phyloP scores from a whole-genome alignment of 2,329 filamentous ascomycete species.

The Raffaelea deltoideospora region DNA sequence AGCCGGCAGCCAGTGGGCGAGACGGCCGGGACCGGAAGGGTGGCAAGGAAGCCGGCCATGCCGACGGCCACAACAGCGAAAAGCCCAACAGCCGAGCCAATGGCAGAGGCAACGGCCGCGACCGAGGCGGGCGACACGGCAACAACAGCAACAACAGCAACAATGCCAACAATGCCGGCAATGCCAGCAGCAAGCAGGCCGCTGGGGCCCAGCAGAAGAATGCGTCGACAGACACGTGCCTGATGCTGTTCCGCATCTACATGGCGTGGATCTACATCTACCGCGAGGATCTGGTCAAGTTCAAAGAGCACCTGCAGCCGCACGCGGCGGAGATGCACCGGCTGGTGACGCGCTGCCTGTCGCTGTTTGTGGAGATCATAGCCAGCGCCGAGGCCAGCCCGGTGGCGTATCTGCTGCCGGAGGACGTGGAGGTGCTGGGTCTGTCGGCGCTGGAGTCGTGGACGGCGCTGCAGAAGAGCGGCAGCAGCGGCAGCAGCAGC shows the following conservation, averaged over 20 bases:
- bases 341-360: constrained; percentile 29
- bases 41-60: too few relatives aligned
- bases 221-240: constrained; percentile 23
- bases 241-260: constrained; percentile 38
- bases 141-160: too few relatives aligned
- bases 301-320: constrained; percentile 27
- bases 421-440: constrained; percentile 32
- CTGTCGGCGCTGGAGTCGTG: constrained; percentile 22
- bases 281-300: constrained; percentile 29
- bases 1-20: neutral
- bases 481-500: neutral
- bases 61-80: neutral
- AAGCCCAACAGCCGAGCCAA: neutral
- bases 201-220: constrained; percentile 1
- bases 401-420: constrained; percentile 32
- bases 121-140: too few relatives aligned
- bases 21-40: too few relatives aligned
- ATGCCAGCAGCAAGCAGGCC: neutral
- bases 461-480: constrained; percentile 3
- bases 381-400: constrained; percentile 22
- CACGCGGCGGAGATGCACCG: constrained; percentile 31
- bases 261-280: constrained; percentile 36
- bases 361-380: constrained; percentile 31
- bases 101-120: constrained; percentile 14
- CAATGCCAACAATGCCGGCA: constrained; percentile 3